A percentile compares a stretch with the other conserved stretches of the same genome.
Conservation (phyloP, 768 basidiomycete genomes). For the Suillus sp. region DNA sequence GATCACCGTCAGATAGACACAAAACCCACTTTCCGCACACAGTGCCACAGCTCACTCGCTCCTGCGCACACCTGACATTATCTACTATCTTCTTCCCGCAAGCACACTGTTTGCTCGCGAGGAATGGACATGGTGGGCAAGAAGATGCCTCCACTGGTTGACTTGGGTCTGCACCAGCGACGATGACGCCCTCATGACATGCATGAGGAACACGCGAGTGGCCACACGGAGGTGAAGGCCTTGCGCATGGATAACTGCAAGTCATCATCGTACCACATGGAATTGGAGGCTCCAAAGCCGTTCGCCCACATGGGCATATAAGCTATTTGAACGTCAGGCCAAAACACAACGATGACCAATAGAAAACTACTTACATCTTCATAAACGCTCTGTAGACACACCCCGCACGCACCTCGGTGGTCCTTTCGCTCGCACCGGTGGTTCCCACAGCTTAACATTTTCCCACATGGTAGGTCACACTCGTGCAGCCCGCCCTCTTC, state of each 20-base stretch:
- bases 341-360: neutral
- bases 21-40: slow-evolving; percentile 70
- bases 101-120: slow-evolving; percentile 79
- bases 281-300: slow-evolving; percentile 85
- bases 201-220: slow-evolving; percentile 76
- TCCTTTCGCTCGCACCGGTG: slow-evolving; percentile 81
- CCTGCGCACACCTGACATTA: slow-evolving; percentile 84
- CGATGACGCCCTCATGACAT: slow-evolving; percentile 72
- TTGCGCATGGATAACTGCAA: slow-evolving; percentile 81
- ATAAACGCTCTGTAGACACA: slow-evolving; percentile 86
- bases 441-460: slow-evolving; percentile 70
- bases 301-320: slow-evolving; percentile 83
- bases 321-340: slow-evolving; percentile 43
- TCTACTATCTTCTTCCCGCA: slow-evolving; percentile 84
- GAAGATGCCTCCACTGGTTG: neutral
- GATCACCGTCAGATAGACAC: neutral
- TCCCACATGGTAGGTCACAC: slow-evolving; percentile 82
- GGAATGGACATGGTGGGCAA: slow-evolving; percentile 88
- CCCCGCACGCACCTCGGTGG: slow-evolving; percentile 79
- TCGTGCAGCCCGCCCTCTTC: slow-evolving; percentile 75
- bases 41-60: slow-evolving; percentile 77
- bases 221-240: slow-evolving; percentile 73
- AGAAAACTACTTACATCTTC: slow-evolving; percentile 67
- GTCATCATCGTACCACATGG: slow-evolving; percentile 80
- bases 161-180: slow-evolving; percentile 26